Percentiles rank a stretch among this genome's conserved stretches.
Conservation (phyloP, 768 basidiomycete species). For the Holtermannia corniformis region DNA sequence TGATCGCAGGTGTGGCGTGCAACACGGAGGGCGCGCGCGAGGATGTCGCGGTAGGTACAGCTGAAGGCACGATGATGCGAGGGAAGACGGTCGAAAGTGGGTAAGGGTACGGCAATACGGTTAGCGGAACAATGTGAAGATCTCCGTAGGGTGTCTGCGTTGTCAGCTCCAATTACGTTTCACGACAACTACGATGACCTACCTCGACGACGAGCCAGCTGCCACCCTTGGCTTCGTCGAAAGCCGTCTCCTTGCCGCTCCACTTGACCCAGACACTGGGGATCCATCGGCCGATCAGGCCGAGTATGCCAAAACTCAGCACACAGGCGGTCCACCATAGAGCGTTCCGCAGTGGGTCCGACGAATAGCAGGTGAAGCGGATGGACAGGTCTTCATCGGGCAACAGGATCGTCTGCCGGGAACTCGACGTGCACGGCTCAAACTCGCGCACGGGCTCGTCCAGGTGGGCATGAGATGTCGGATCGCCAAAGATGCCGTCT, state of each 20-base stretch:
- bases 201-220: slow-evolving; percentile 75
- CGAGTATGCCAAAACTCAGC: slow-evolving; percentile 60
- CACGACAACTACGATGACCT: slow-evolving; percentile 27
- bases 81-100: slow-evolving; percentile 73
- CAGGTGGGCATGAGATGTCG: slow-evolving; percentile 13
- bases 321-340: slow-evolving; percentile 66
- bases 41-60: slow-evolving; percentile 4
- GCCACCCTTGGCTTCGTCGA: slow-evolving; percentile 57
- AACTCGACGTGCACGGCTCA: slow-evolving; percentile 24
- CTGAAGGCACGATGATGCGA: slow-evolving; percentile 14
- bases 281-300: slow-evolving; percentile 84
- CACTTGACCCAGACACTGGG: slow-evolving; percentile 83
- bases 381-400: slow-evolving; percentile 82
- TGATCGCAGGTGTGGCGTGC: background rate
- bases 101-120: slow-evolving; percentile 62
- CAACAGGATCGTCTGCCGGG: slow-evolving; percentile 70
- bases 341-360: slow-evolving; percentile 52
- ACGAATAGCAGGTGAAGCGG: slow-evolving; percentile 76
- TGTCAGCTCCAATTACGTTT: background rate
- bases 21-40: slow-evolving; percentile 16
- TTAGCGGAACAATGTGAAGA: slow-evolving; percentile 64
- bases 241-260: slow-evolving; percentile 73
- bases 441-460: slow-evolving; percentile 24
- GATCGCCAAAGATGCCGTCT: slow-evolving; percentile 38
- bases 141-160: slow-evolving; percentile 75